Base-by-base conservation (phyloP, 164 flowering plant species). In the Nymphaea thermarum region DNA sequence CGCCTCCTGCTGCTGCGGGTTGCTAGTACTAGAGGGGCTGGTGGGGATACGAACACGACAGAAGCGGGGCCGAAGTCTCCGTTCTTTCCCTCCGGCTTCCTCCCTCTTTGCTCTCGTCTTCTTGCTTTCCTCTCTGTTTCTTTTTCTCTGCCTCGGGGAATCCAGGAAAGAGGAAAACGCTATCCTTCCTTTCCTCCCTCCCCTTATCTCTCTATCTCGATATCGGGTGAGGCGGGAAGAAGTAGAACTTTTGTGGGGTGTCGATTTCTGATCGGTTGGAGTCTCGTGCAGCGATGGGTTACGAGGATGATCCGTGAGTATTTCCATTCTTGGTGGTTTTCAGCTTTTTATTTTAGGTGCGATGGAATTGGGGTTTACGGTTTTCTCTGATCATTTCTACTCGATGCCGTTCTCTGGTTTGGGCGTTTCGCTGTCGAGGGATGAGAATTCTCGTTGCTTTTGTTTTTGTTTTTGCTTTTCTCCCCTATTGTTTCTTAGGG, bases 221-320 rank as follows among this genome's bases (percentile, higher is more conserved):
- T 25, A 25, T 25, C 36, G 36, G 36, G 36, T 25, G 15, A 51
- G 57, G 15, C 57, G 8, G 14, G 12, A 15, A 51, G 8, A 10
- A 10, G 12, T 51, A 51, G 3, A 51, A 7, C 4, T 51, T 51
- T 51, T 51, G 8, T 15, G 12, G 57, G 57, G 57, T 51, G 8
- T 51, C 57, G 57, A 25, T 25, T 51, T 51, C 14, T 2, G 57
- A 51, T 51, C 57, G 57, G 7, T 51, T 8, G 7, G 55, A 7
- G 55, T 51, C 12, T 51, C 14, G 57, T 15, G 11, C 42, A 62
- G 64, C 7, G 41, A 62, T 62, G 64, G 64, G 41, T 17, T 62
- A 62, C 42, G 64, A 62, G n/a, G 64, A 62, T 62, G 64, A 62
- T 62, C 64, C 64, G 64, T 62, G 18, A 62, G 64, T 41, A 17